Evolutionary conservation across 768 basidiomycete species (phyloP).

Genomic region (Trametes punicea): DNA sequence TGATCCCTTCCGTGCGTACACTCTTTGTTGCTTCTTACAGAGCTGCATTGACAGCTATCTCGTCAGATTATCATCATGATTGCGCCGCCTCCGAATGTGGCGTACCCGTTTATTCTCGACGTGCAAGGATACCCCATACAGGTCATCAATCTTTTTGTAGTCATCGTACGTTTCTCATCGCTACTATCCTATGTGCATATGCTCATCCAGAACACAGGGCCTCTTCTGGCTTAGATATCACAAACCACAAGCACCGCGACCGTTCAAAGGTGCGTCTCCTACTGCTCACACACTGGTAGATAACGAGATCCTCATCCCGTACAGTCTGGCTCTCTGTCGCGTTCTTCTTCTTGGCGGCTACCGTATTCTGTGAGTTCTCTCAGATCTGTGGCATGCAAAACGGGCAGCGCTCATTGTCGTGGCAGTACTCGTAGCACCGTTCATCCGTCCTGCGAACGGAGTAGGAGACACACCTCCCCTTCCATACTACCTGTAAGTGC

Average conservation of each 20-base stretch:
- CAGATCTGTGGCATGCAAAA: not conserved
- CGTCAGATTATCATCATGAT: slow-evolving; percentile 37
- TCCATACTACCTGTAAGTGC: slow-evolving; percentile 12
- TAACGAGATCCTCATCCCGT: not conserved
- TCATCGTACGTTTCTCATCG: slow-evolving; percentile 35
- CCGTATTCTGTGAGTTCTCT: slow-evolving; percentile 44
- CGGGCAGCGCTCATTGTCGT: too few relatives aligned
- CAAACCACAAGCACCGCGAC: slow-evolving; percentile 47
- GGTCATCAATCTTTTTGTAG: slow-evolving; percentile 50
- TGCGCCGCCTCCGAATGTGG: slow-evolving; percentile 33
- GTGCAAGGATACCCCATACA: slow-evolving; percentile 46
- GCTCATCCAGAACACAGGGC: slow-evolving; percentile 24
- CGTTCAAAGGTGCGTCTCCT: slow-evolving; percentile 34
- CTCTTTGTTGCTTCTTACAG: not conserved
- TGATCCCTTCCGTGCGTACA: slow-evolving; percentile 46
- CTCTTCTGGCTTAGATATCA: slow-evolving; percentile 52
- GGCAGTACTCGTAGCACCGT: slow-evolving; percentile 50
- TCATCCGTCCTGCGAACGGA: slow-evolving; percentile 48
- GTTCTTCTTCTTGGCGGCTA: slow-evolving; percentile 30
- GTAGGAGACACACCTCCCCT: slow-evolving; percentile 55
- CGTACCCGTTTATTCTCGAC: slow-evolving; percentile 39
- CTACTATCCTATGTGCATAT: not conserved
- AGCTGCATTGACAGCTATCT: slow-evolving; percentile 35
- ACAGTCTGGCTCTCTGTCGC: slow-evolving; percentile 3
- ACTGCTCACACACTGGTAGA: slow-evolving; percentile 48